A percentile compares a stretch with the other conserved stretches of the same genome.
These are phyloP conservation scores for Saturnispora dispora DNA, from an alignment of 805 yeast genomes.

Conservation along the genomic window DNA sequence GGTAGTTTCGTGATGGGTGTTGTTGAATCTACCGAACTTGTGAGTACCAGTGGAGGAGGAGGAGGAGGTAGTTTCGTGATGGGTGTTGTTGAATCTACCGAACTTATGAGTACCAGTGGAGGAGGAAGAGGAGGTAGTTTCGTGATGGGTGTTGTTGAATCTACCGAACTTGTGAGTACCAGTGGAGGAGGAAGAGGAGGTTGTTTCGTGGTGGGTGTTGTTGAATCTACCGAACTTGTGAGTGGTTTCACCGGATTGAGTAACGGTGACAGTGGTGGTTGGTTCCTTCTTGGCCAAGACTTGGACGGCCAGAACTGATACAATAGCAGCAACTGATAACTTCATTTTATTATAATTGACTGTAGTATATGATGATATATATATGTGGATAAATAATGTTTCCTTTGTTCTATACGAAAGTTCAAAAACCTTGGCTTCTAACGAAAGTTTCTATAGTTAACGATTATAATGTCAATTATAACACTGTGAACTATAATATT, in stretches of 20 bases:
- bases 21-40: slow-evolving; percentile 41
- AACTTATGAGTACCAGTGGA: slow-evolving; percentile 42
- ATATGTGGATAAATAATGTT: neutral
- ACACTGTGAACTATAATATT: neutral
- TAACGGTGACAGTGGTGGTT: slow-evolving; percentile 27
- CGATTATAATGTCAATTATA: neutral
- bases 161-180: slow-evolving; percentile 40
- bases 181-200: slow-evolving; percentile 17
- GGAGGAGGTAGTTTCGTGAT: slow-evolving; percentile 19
- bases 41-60: slow-evolving; percentile 34
- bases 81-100: slow-evolving; percentile 47
- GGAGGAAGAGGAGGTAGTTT: slow-evolving; percentile 24
- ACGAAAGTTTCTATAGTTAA: neutral
- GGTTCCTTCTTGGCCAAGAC: slow-evolving; percentile 17
- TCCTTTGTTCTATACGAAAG: neutral
- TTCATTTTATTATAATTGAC: slow-evolving; percentile 26
- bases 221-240: slow-evolving; percentile 50
- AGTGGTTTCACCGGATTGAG: slow-evolving; percentile 32
- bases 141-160: slow-evolving; percentile 46
- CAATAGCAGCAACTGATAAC: slow-evolving; percentile 22
- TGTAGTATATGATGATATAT: neutral
- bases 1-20: slow-evolving; percentile 30
- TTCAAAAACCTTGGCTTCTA: neutral
- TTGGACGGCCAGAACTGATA: slow-evolving; percentile 30
- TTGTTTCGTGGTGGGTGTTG: slow-evolving; percentile 27